Percentiles rank a stretch among this genome's conserved stretches.
phyloP scores from a whole-genome alignment of 495 filamentous ascomycete genomes.

The Lasiosphaeris hirsuta region DNA sequence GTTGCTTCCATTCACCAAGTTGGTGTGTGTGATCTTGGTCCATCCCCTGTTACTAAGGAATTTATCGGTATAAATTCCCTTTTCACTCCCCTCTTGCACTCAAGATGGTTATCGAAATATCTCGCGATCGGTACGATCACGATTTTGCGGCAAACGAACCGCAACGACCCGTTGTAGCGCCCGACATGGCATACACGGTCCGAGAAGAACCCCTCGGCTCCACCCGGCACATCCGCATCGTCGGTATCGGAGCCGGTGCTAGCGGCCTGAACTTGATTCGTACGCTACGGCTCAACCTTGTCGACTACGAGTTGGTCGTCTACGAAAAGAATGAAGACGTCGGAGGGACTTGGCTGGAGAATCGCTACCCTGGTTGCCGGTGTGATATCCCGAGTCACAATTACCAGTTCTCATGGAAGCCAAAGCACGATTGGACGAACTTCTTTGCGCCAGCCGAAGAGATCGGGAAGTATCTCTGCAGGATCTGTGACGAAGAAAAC shows the following conservation, averaged over 20 bases:
- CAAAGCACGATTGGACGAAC: conserved; percentile 55
- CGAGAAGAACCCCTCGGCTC: conserved; percentile 44
- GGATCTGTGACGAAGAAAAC: conserved; percentile 53
- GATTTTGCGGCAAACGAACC: conserved; percentile 10
- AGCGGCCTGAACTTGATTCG: conserved; percentile 48
- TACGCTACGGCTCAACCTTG: conserved; percentile 40
- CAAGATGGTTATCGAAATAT: conserved; percentile 16
- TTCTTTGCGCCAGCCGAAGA: conserved; percentile 57
- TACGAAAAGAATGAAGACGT: conserved; percentile 78
- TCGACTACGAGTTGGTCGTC: conserved; percentile 54
- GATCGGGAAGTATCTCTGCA: conserved; percentile 56
- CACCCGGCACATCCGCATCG: conserved; percentile 42
- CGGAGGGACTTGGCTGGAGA: conserved; percentile 60
- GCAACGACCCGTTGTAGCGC: neutral
- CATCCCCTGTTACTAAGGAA: too few species aligned
- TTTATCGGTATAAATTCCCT: neutral
- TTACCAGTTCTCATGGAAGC: conserved; percentile 56
- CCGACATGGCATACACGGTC: conserved; percentile 31
- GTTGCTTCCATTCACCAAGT: neutral
- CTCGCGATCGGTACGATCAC: conserved; percentile 11
- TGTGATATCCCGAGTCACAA: conserved; percentile 56
- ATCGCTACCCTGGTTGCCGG: conserved; percentile 53
- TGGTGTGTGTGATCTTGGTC: too few species aligned
- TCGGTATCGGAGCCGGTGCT: conserved; percentile 48
- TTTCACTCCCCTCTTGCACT: neutral